Conservation (phyloP, 2,329 filamentous ascomycete species). For the Beauveria sp. region DNA sequence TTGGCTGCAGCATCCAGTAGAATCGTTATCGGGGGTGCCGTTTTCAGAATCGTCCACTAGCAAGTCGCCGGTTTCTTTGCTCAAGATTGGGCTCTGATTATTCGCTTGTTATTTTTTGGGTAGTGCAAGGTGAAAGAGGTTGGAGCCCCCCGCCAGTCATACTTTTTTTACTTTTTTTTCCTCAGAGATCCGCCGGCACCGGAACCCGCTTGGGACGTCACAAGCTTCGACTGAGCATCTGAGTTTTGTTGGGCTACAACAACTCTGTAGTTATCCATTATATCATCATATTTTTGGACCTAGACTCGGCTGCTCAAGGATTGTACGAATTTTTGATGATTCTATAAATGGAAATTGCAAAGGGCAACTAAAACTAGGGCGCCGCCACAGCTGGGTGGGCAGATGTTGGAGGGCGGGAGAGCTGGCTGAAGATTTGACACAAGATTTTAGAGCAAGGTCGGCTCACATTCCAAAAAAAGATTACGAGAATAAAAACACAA, state of each 20-base stretch:
- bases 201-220: background rate
- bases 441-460: too few species aligned
- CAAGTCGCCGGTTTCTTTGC: background rate
- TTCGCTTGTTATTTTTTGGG: background rate
- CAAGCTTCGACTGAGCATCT: background rate
- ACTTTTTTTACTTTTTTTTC: background rate
- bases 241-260: background rate
- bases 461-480: background rate
- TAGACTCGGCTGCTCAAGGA: too few species aligned
- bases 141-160: background rate
- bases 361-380: too few species aligned
- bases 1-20: background rate
- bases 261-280: background rate
- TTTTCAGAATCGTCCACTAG: background rate
- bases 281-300: too few species aligned
- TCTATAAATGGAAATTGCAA: too few species aligned
- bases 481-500: background rate
- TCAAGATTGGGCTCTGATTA: background rate
- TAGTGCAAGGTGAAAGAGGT: too few species aligned
- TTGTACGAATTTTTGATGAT: too few species aligned
- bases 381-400: too few species aligned
- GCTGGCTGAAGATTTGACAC: too few species aligned
- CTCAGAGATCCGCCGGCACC: constrained; percentile 1
- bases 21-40: too few species aligned
- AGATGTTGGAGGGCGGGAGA: too few species aligned